Conservation (phyloP, 2,329 filamentous ascomycete genomes). For the Drechmeria coniospora region DNA sequence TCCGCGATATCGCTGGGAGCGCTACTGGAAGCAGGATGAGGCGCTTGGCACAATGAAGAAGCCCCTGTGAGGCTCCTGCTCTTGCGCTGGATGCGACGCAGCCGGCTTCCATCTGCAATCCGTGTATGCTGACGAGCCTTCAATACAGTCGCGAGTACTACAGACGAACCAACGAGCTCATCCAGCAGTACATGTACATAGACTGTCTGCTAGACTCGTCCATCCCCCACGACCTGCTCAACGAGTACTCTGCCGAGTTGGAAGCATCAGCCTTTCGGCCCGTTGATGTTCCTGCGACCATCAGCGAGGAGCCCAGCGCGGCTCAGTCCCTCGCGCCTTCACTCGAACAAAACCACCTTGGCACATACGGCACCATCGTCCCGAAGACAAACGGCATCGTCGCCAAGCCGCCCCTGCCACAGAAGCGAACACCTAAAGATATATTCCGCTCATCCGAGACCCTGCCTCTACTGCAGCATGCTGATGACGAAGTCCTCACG, state of each 20-base stretch:
- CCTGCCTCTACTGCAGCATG: conserved; percentile 43
- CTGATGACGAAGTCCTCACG: conserved; percentile 25
- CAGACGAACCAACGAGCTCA: conserved; percentile 71
- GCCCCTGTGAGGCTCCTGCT: conserved; percentile 39
- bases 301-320: conserved; percentile 48
- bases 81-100: too few relatives aligned
- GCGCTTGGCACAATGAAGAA: conserved; percentile 58
- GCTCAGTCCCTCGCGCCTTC: conserved; percentile 11
- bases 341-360: conserved; percentile 5
- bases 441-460: conserved; percentile 66
- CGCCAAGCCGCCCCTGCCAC: conserved; percentile 21
- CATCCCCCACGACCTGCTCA: conserved; percentile 79
- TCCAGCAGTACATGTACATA: conserved; percentile 89
- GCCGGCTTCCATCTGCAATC: too few relatives aligned
- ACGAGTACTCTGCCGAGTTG: conserved; percentile 61
- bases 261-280: conserved; percentile 37
- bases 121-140: conserved; percentile 1
- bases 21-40: conserved; percentile 70
- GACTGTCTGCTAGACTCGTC: conserved; percentile 82
- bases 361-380: conserved; percentile 16
- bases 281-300: conserved; percentile 54
- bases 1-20: conserved; percentile 71
- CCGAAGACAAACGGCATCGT: conserved; percentile 4
- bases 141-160: conserved; percentile 63
- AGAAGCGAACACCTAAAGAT: conserved; percentile 71